Conservation (phyloP, 78 protist genomes). For the Monocercomonoides exilis region DNA sequence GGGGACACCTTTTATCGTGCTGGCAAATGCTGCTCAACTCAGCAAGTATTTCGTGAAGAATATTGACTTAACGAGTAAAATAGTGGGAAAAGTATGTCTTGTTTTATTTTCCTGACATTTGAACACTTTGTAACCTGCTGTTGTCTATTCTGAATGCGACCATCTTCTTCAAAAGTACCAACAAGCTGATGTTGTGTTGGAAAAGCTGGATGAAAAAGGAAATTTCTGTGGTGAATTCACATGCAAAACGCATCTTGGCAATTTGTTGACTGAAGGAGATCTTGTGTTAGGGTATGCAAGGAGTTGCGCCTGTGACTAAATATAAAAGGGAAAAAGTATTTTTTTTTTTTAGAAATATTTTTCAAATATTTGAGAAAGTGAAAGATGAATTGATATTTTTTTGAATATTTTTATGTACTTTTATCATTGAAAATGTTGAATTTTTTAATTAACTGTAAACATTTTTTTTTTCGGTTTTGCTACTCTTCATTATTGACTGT, state of each 20-base stretch:
- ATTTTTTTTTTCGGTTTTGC: no score
- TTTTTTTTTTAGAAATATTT: not conserved
- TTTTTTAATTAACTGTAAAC: slow-evolving; percentile 56
- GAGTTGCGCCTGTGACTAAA: no score
- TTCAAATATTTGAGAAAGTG: not conserved
- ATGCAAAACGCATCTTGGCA: not conserved
- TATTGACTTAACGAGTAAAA: not conserved
- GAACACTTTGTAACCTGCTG: not conserved
- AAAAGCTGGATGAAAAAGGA: no score
- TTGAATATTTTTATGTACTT: not conserved
- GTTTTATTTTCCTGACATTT: not conserved
- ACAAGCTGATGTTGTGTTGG: no score
- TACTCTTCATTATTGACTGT: not conserved
- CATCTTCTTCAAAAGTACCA: not conserved
- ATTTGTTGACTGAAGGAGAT: not conserved
- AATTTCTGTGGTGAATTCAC: no score
- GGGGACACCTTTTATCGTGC: not conserved
- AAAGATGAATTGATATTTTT: not conserved
- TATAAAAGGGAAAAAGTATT: no score
- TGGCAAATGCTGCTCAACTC: not conserved
- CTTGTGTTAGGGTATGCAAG: not conserved
- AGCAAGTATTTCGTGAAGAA: not conserved
- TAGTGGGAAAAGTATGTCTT: not conserved
- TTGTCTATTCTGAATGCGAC: not conserved
- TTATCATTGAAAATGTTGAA: slow-evolving; percentile 42